Evolutionary conservation across 2,329 filamentous ascomycete genomes (phyloP).

Genomic region (Cylindrodendrum hubeiense): DNA sequence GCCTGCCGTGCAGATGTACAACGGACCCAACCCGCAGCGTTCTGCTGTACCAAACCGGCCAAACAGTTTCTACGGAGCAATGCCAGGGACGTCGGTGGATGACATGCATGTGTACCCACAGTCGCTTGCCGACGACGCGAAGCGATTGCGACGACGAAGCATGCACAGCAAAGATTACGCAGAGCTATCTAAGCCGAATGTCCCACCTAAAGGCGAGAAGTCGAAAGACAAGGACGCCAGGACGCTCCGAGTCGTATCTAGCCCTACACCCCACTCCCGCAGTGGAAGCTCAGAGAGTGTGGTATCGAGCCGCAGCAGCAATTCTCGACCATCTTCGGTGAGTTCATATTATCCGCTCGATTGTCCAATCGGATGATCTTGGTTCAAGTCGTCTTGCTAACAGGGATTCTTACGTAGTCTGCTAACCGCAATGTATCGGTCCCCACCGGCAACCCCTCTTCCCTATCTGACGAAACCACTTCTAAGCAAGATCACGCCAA

Average conservation of each 20-base stretch:
- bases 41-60: slow-evolving; percentile 59
- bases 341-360: slow-evolving; percentile 55
- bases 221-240: slow-evolving; percentile 55
- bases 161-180: slow-evolving; percentile 72
- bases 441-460: slow-evolving; percentile 67
- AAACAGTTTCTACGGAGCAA: slow-evolving; percentile 63
- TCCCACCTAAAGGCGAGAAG: slow-evolving; percentile 40
- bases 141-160: slow-evolving; percentile 85
- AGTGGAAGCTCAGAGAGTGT: slow-evolving; percentile 76
- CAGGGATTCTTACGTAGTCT: slow-evolving; percentile 63
- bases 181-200: slow-evolving; percentile 35
- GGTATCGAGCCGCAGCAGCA: slow-evolving; percentile 67
- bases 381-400: slow-evolving; percentile 60
- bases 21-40: slow-evolving; percentile 44
- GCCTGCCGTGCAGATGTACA: slow-evolving; percentile 47
- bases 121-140: slow-evolving; percentile 73
- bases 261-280: slow-evolving; percentile 50
- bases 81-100: slow-evolving; percentile 69
- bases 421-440: slow-evolving; percentile 69
- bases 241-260: slow-evolving; percentile 52
- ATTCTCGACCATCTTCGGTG: slow-evolving; percentile 75
- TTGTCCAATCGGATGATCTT: slow-evolving; percentile 59
- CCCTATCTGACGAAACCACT: slow-evolving; percentile 60
- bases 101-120: slow-evolving; percentile 75
- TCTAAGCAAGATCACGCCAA: slow-evolving; percentile 66